Base-by-base conservation (phyloP, 2,329 filamentous ascomycete genomes). In the Helotiales sp. region DNA sequence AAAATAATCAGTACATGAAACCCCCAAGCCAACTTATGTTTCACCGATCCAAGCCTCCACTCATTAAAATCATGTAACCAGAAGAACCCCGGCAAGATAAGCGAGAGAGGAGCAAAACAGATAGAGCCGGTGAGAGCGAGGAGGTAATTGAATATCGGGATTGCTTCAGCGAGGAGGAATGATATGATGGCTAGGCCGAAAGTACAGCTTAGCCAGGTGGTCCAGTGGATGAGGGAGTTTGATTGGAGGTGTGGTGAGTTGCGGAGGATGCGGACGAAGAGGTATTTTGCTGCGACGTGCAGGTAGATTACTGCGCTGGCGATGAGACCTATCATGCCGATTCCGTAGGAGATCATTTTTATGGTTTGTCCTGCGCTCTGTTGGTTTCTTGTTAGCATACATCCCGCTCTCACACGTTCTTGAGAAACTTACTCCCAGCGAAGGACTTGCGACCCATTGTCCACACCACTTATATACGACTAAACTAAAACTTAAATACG, bases 321-420 rank as follows among this genome's bases (percentile, higher is more conserved):
- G 25, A 81, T 70, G 3, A 86, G 72, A 1, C 81, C 81, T 2
- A 78, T 72, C 5, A 85, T 65, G 1, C 77, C 83, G 38, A 86
- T 74, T 2, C 83, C 84, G 63, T 86, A 87, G 0, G 82, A 72
- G 0, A 86, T 75, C 69, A 82, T 84, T 71, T 87, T 85, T 60
- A 86, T 72, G 1, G 76, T 77, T 7, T 75, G 73, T 7, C 84
- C 83, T 0, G 84, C 84, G 40, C 78, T 83, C 36, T 57, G 3
- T 27, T 34, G 15, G 15, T 34, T 34, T 9, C 15, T 15, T 9
- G 31, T 34, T 34, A 34, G 31, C n/a, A n/a, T 15, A 34, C 9
- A 34, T 34, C 15, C 31, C 15, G 15, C 9, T 34, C 31, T 34
- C 31, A 34, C 9, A 9, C 9, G 15, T 46, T 13, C 3, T 9